These are phyloP conservation scores for Saksenaea oblongispora DNA, from an alignment of 371 early-diverging fungal species.

Conservation along the genomic window DNA sequence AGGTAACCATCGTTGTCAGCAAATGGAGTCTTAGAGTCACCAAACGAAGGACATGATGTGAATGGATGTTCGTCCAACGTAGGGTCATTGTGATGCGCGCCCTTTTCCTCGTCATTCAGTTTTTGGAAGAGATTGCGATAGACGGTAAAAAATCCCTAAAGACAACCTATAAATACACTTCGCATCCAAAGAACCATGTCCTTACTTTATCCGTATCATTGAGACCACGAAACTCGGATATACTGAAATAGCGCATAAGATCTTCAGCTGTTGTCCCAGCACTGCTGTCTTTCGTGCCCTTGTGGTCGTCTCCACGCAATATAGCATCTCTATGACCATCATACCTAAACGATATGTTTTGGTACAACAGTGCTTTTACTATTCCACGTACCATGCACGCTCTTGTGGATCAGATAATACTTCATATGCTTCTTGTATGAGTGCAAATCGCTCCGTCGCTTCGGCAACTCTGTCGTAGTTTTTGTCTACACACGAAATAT, in stretches of 20 bases:
- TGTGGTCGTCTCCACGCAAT: constrained; percentile 66
- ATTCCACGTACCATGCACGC: constrained; percentile 75
- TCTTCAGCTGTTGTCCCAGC: constrained; percentile 60
- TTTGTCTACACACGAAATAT: constrained; percentile 65
- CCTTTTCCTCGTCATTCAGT: constrained; percentile 80
- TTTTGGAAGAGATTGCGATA: constrained; percentile 78
- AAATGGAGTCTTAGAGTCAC: constrained; percentile 52
- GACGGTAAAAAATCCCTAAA: constrained; percentile 78
- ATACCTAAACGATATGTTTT: constrained; percentile 53
- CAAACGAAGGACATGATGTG: constrained; percentile 60
- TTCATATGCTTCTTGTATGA: constrained; percentile 91
- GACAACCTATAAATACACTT: neutral
- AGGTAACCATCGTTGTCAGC: constrained; percentile 43
- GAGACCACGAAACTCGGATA: constrained; percentile 66
- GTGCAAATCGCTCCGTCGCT: constrained; percentile 83
- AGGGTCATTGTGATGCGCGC: constrained; percentile 53
- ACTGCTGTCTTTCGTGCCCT: constrained; percentile 34
- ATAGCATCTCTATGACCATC: constrained; percentile 84
- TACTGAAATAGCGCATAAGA: constrained; percentile 73
- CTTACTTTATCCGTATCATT: constrained; percentile 58
- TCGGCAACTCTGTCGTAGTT: constrained; percentile 83
- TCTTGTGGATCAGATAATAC: constrained; percentile 87
- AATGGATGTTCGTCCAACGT: constrained; percentile 41
- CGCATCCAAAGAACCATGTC: neutral
- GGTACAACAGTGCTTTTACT: neutral